Base-by-base conservation (phyloP, 352 stramenopile genomes). In the Phytopythium litorale region DNA sequence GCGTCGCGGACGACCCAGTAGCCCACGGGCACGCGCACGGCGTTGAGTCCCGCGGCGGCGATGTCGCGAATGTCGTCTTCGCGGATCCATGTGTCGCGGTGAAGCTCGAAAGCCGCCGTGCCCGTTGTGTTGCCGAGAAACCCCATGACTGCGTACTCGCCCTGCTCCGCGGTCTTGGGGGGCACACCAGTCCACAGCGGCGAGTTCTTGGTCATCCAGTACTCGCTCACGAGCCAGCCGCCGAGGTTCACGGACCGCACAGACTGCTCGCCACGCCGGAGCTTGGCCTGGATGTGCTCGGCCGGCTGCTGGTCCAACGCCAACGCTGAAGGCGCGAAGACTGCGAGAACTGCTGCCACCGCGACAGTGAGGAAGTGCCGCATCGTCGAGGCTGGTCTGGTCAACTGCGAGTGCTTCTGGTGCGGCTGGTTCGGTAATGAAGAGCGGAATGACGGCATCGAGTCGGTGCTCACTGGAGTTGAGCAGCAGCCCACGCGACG, bases 1-100 rank as follows among this genome's bases (percentile, higher is more conserved):
- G 32, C 60, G 49, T 67, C 60, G n/a, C 64, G 53, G 0, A 69
- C 28, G 15, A 78, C 70, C 66, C 66, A 78, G 46, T 62, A 78
- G 12, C 70, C 67, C 25, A 77, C 66, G 9, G 62, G 62, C 18
- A 77, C 68, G 35, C 72, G 72, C 18, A 77, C 63, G n/a, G 72
- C 71, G 49, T 77, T 79, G 32, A 79, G 56, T 3, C 68, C 67
- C 3, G 58, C 23, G 16, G 43, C 53, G 3, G 62, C 55, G n/a
- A 78, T 68, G 32, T 64, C 50, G 7, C n/a, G 19, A 21, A 78
- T 65, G 63, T 78, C 67, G n/a, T 60, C 28, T n/a, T 68, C 56
- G 16, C 55, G 67, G 51, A 78, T 75, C 62, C 70, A 78, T 3
- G 60, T 71, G 9, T 54, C 42, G 8, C 68, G 60, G 49, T 78